Conservation (phyloP, 805 yeast genomes). For the Lachancea thermotolerans region DNA sequence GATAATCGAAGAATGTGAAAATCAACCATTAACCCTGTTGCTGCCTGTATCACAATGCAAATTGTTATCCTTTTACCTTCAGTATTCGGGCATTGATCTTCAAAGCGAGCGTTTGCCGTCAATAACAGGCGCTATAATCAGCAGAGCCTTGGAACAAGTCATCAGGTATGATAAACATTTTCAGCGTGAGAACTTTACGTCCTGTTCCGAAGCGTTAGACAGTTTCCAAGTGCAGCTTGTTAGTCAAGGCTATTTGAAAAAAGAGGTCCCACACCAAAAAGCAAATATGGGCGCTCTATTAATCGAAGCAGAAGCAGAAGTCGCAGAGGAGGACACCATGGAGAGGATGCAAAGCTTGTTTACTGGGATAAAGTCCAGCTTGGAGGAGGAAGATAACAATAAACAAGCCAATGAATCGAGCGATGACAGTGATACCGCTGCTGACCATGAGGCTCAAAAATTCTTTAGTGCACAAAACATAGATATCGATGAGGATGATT, state of each 20-base stretch:
- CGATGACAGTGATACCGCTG: slow-evolving; percentile 4
- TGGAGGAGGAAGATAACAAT: slow-evolving; percentile 5
- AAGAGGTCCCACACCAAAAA: neutral
- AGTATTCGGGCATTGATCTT: neutral
- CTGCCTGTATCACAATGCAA: slow-evolving; percentile 15
- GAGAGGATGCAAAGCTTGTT: slow-evolving; percentile 2
- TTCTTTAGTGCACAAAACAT: slow-evolving; percentile 32
- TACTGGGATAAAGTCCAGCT: slow-evolving; percentile 1
- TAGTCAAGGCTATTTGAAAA: neutral
- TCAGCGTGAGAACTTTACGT: neutral
- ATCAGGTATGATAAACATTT: neutral
- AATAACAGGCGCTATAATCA: slow-evolving; percentile 12
- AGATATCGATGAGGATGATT: slow-evolving; percentile 60
- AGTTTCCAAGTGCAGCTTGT: neutral
- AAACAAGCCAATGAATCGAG: slow-evolving; percentile 1
- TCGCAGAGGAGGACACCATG: neutral
- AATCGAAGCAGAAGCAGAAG: neutral
- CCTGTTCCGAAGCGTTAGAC: neutral
- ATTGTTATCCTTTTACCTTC: slow-evolving; percentile 14
- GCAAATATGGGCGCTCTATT: slow-evolving; percentile 1
- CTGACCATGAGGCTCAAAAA: slow-evolving; percentile 23
- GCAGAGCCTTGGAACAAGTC: slow-evolving; percentile 5
- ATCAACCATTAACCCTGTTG: neutral
- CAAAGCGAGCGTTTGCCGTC: slow-evolving; percentile 5
- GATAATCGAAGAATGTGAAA: neutral